These are phyloP conservation scores for Ogataea pilisensis DNA, from an alignment of 805 yeast genomes.

Conservation along the genomic window DNA sequence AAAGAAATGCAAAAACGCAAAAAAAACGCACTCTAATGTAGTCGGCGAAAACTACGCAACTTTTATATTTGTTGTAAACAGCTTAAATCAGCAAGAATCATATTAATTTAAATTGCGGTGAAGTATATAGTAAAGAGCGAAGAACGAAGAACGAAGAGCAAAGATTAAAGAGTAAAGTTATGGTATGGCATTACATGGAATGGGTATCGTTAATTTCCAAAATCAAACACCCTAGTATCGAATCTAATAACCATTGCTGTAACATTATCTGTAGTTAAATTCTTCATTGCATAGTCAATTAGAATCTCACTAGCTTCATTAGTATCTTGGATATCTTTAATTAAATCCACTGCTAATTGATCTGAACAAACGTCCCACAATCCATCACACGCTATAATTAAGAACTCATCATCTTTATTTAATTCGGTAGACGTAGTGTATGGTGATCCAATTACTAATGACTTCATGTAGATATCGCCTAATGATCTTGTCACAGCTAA, in stretches of 20 bases:
- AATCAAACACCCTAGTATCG: constrained; percentile 40
- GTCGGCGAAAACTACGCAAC: not conserved
- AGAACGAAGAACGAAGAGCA: too few species aligned
- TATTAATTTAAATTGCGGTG: too few species aligned
- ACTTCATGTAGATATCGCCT: constrained; percentile 92
- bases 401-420: constrained; percentile 60
- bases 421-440: constrained; percentile 86
- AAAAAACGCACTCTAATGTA: not conserved
- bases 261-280: constrained; percentile 83
- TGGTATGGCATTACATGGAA: not conserved
- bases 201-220: constrained; percentile 3
- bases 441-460: constrained; percentile 83
- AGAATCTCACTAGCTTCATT: constrained; percentile 62
- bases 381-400: constrained; percentile 94
- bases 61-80: too few species aligned
- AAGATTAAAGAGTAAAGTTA: not conserved
- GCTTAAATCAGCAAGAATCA: too few species aligned
- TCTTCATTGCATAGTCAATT: constrained; percentile 69
- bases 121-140: too few species aligned
- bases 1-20: not conserved
- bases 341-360: constrained; percentile 73
- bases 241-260: constrained; percentile 85
- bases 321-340: constrained; percentile 52
- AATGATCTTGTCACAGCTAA: constrained; percentile 90
- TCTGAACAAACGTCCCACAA: constrained; percentile 93